Percentiles rank a stretch among this genome's conserved stretches.
Evolutionary conservation across 2,329 filamentous ascomycete species (phyloP).

Genomic region (Aspergillus fumigatiaffinis): DNA sequence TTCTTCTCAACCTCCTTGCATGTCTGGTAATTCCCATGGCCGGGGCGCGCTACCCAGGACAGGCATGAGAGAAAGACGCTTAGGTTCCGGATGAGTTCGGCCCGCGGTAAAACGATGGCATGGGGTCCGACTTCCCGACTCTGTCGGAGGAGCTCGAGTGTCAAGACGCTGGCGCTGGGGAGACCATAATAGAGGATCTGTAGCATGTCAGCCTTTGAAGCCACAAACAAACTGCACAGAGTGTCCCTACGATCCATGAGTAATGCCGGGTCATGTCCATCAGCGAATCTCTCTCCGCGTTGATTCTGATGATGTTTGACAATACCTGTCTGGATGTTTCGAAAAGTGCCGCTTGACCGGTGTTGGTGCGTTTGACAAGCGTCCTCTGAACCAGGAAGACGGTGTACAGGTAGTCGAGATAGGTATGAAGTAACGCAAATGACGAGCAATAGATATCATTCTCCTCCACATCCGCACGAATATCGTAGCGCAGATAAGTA

Average conservation of each 20-base stretch:
- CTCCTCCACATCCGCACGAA: conserved; percentile 3
- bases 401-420: conserved; percentile 35
- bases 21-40: conserved; percentile 32
- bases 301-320: conserved; percentile 27
- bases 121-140: conserved; percentile 26
- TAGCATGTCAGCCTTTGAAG: conserved; percentile 2
- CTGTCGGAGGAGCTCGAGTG: conserved; percentile 32
- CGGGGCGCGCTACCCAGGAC: conserved; percentile 31
- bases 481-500: conserved; percentile 24
- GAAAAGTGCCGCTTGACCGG: conserved; percentile 29
- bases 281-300: conserved; percentile 22
- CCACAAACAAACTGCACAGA: not conserved
- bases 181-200: conserved; percentile 32
- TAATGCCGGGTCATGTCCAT: conserved; percentile 31
- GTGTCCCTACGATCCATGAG: conserved; percentile 32
- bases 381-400: conserved; percentile 33
- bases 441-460: conserved; percentile 12
- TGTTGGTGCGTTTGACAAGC: conserved; percentile 29
- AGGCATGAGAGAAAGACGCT: conserved; percentile 32
- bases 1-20: conserved; percentile 36
- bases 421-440: conserved; percentile 24
- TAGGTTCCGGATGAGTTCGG: conserved; percentile 32
- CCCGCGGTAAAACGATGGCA: conserved; percentile 22
- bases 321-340: conserved; percentile 30
- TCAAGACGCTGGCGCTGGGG: conserved; percentile 30